Conservation (phyloP, 2,329 filamentous ascomycete genomes). For the Pyricularia grisea region DNA sequence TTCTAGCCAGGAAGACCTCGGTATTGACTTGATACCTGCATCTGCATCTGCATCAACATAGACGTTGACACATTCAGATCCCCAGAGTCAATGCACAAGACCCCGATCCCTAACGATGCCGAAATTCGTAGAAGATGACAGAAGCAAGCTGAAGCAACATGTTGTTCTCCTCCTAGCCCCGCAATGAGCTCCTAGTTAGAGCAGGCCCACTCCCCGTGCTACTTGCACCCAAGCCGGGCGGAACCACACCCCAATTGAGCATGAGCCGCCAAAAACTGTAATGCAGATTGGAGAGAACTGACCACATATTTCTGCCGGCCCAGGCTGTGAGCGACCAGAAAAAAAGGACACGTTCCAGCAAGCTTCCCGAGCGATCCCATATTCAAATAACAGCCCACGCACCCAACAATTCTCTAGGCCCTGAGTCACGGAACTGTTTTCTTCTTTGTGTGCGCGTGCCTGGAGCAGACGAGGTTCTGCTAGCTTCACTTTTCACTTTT, state of each 20-base stretch:
- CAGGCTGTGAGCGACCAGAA: background rate
- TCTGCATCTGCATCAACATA: background rate
- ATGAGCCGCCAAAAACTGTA: background rate
- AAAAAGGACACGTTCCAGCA: slow-evolving; percentile 6
- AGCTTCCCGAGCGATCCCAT: background rate
- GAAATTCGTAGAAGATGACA: slow-evolving; percentile 1
- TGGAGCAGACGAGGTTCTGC: slow-evolving; percentile 2
- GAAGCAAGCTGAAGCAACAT: background rate
- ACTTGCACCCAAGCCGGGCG: background rate
- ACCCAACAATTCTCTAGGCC: background rate
- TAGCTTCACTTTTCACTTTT: background rate
- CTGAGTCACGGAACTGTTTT: background rate
- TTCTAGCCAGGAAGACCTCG: background rate
- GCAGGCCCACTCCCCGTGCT: background rate
- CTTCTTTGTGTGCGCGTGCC: slow-evolving; percentile 2
- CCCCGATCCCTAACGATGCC: background rate
- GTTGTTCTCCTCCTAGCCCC: background rate
- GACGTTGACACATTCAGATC: background rate
- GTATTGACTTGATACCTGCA: background rate
- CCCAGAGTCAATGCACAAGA: background rate
- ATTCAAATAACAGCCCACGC: slow-evolving; percentile 4
- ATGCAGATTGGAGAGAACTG: slow-evolving; percentile 2
- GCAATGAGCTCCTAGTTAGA: background rate
- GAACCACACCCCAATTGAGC: slow-evolving; percentile 1
- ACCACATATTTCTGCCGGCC: slow-evolving; percentile 5